phyloP scores from a whole-genome alignment of 176 grass and related monocot genomes.

The Bromus sterilis region DNA sequence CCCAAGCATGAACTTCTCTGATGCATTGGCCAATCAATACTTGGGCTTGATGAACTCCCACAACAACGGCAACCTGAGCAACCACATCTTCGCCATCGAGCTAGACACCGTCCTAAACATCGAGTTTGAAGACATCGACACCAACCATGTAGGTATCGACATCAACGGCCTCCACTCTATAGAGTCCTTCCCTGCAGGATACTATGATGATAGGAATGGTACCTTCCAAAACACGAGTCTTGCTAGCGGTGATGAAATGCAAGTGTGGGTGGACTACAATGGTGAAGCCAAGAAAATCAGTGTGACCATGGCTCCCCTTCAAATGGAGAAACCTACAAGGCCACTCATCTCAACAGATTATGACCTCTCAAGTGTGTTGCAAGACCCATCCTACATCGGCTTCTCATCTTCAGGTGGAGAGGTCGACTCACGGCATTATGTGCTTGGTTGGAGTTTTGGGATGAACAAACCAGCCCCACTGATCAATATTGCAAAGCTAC shows the following conservation, averaged over 20 bases:
- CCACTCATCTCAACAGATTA: neutral
- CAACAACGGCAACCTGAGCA: neutral
- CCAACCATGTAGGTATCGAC: conserved; percentile 34
- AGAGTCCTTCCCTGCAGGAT: neutral
- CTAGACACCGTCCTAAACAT: neutral
- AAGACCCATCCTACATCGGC: neutral
- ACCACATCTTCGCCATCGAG: conserved; percentile 19
- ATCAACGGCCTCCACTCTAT: neutral
- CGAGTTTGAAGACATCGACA: conserved; percentile 18
- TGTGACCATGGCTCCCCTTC: conserved; percentile 25
- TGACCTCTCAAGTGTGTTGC: conserved; percentile 21
- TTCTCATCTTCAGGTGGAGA: conserved; percentile 18
- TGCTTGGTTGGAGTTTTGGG: conserved; percentile 74
- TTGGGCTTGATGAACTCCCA: neutral
- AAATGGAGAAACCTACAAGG: neutral
- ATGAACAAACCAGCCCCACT: conserved; percentile 10
- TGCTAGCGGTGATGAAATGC: neutral
- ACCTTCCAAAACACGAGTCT: neutral
- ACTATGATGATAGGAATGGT: neutral
- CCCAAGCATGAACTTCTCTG: neutral
- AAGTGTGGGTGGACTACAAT: conserved; percentile 36
- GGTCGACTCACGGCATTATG: conserved; percentile 14
- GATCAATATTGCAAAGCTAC: conserved; percentile 27
- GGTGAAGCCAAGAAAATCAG: neutral
- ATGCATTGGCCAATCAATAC: neutral